Evolutionary conservation across 306 rosid species (phyloP), one percentile per base, ranked within the genome.

Genomic region (Cyamopsis tetragonoloba): DNA sequence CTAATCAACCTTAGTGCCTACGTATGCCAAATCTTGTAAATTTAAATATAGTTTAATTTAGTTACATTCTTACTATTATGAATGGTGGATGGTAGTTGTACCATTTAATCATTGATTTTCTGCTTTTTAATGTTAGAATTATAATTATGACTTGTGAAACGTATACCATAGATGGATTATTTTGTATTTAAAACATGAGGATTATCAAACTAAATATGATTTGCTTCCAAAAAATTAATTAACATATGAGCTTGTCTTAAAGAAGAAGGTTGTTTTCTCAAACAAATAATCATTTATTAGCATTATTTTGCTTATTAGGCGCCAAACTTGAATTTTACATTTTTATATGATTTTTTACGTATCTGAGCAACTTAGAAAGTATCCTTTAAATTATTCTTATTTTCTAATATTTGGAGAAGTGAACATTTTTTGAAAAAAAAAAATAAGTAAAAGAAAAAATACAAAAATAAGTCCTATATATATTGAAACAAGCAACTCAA

Each of bases 151-250:
- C 30, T 39, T 3, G 32, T 55, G 55, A 55, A 54, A 42, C 11
- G 30, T 28, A 20, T 42, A 57, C 58, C 23, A 19, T 39, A 57
- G 44, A 57, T 57, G 67, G 59, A 70, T 43, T 70, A 70, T 43
- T 7, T 71, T 55, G 32, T 55, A 28, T 14, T 8, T 38, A 37
- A 68, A 17, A 3, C 44, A 9, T 41, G 55, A 41, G n/a, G 31
- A 55, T 54, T 42, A 47, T 1, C 30, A 32, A 44, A 1, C 22
- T 7, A 31, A 62, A 42, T 42, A 38, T 60, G 10, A 3, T 28
- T 13, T 32, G 10, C 35, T 20, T 46, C 12, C 0, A 31, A 8
- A 12, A 32, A 22, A 32, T 34, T 66, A 48, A n/a, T 32, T 47
- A 48, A 18, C 17, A 18, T 47, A 32, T 27, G 43, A 1, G 44